Conservation (phyloP, 2,329 filamentous ascomycete genomes). For the Myriosclerotinia curreyana region DNA sequence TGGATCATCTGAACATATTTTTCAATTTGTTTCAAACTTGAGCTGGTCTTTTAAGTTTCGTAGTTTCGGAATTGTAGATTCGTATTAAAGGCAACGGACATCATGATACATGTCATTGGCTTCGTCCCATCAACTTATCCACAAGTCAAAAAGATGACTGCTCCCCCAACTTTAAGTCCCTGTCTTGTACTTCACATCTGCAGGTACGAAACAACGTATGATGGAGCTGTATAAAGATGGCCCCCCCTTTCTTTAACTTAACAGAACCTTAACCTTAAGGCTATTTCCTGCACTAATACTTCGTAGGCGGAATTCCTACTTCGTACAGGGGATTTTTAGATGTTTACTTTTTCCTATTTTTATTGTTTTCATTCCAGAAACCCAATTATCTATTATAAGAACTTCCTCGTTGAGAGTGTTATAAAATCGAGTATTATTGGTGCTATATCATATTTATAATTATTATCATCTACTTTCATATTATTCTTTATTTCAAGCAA, state of each 20-base stretch:
- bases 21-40: not conserved
- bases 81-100: not conserved
- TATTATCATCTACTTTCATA: not conserved
- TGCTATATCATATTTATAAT: not conserved
- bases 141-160: not conserved
- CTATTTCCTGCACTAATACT: no score
- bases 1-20: conserved; percentile 1
- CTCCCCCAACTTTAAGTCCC: not conserved
- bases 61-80: not conserved
- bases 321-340: no score
- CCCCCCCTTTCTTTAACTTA: no score
- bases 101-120: not conserved
- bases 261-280: no score
- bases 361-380: not conserved
- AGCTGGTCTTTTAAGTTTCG: not conserved
- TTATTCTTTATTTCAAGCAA: not conserved
- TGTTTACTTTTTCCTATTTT: not conserved
- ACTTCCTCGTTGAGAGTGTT: no score
- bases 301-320: no score
- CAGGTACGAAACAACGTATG: not conserved
- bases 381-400: not conserved
- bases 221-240: no score
- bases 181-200: no score
- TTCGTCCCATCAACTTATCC: not conserved
- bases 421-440: not conserved